Base-by-base conservation (phyloP, 345 rosid genomes). In the Citrus maxima region DNA sequence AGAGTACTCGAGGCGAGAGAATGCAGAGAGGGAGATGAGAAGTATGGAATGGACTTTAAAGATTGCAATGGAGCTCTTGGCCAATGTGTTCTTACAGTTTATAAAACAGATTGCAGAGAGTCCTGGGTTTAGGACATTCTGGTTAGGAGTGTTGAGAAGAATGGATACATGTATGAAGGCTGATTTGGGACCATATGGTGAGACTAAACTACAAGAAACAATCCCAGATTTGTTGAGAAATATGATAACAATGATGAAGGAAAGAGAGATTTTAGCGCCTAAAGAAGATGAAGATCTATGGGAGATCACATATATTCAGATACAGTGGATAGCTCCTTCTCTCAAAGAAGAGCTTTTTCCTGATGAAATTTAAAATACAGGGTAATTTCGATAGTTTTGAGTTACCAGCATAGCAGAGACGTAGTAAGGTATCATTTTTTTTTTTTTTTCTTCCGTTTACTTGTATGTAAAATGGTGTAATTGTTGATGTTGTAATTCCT, bases 131-230 rank as follows among this genome's bases (percentile, higher is more conserved):
- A 82, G 95, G 77, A 93, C 99, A 2, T 95, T 95, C 69, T 95
- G 97, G 99, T 80, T 93, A 10, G 98, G 98, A 32, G 89, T 94
- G 25, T 71, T 96, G 83, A 91, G 98, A 66, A 91, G 99, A 69
- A 93, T 93, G 99, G 99, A 93, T 74, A 95, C 99, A 0, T 95
- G 97, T 73, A 92, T 95, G 96, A 93, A 95, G 71, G 93, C 95
- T 1, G 95, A 93, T 80, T 70, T 93, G 71, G 97, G 97, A 56
- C 78, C 62, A 0, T 91, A 87, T 40, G 99, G 97, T 1, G 89
- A 88, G 61, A 89, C 95, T 9, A 82, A 67, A 30, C 79, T 94
- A 80, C 88, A 87, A 30, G 87, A 89, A 21, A 76, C 80, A 5
- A 85, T 93, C 30, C 94, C 99, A 21, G 89, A 86, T 2, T 76